phyloP scores from a whole-genome alignment of 305 asterid genomes.

The Plantago lanceolata region DNA sequence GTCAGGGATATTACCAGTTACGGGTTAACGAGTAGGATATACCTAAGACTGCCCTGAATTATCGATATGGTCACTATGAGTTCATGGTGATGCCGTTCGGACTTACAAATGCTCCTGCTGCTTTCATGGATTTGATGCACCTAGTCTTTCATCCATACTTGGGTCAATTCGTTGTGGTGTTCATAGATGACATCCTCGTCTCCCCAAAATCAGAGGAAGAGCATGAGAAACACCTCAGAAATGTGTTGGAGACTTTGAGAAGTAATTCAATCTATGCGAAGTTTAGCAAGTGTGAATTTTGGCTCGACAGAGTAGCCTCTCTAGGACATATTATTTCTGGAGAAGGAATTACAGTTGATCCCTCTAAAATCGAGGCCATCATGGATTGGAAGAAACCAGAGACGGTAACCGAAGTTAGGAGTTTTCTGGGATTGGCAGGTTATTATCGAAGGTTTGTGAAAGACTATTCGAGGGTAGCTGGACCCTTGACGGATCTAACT shows the following conservation, averaged over 20 bases:
- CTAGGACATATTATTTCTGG: background rate
- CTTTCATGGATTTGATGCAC: constrained; percentile 1
- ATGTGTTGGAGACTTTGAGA: background rate
- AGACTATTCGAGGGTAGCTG: background rate
- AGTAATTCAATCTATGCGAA: background rate
- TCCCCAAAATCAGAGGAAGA: background rate
- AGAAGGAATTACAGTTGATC: background rate
- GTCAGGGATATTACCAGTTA: background rate
- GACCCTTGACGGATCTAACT: background rate
- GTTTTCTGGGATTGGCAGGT: background rate
- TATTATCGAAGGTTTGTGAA: background rate
- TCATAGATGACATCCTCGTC: background rate
- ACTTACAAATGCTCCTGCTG: background rate
- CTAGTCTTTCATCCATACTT: background rate
- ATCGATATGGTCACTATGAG: background rate
- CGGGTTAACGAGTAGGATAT: background rate
- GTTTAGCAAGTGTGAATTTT: constrained; percentile 6
- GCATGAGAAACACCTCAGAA: background rate
- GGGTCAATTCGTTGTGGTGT: background rate
- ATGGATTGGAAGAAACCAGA: background rate
- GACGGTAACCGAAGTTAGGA: background rate
- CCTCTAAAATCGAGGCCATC: background rate
- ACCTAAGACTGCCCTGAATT: background rate
- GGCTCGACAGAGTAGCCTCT: background rate
- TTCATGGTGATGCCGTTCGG: constrained; percentile 2